These are phyloP conservation scores for Penicillium cinerascens DNA, from an alignment of 495 filamentous ascomycete genomes.

Conservation along the genomic window DNA sequence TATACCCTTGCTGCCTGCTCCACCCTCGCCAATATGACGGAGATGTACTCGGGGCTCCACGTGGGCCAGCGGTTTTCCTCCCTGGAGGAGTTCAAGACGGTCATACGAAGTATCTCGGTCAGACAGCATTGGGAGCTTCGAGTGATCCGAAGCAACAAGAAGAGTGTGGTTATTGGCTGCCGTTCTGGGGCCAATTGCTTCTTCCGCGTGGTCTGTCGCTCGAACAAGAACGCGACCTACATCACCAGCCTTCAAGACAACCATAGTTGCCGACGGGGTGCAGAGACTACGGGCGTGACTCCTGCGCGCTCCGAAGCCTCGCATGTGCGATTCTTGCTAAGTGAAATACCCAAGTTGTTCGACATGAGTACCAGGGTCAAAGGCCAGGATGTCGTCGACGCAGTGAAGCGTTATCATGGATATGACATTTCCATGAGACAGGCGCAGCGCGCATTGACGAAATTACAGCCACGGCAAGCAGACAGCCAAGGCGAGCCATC, in stretches of 20 bases:
- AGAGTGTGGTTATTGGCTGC: slow-evolving; percentile 47
- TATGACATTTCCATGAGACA: slow-evolving; percentile 48
- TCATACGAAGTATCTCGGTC: slow-evolving; percentile 44
- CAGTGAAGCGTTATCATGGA: slow-evolving; percentile 46
- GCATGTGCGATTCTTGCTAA: slow-evolving; percentile 44
- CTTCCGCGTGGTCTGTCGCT: slow-evolving; percentile 46
- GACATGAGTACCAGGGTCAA: slow-evolving; percentile 41
- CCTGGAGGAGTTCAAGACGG: slow-evolving; percentile 43
- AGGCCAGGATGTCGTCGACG: slow-evolving; percentile 41
- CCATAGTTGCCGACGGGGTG: slow-evolving; percentile 40
- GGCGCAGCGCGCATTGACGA: slow-evolving; percentile 43
- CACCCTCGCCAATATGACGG: slow-evolving; percentile 32
- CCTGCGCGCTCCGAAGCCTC: slow-evolving; percentile 47
- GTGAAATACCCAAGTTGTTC: slow-evolving; percentile 47
- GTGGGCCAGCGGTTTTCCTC: slow-evolving; percentile 45
- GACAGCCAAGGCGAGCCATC: slow-evolving; percentile 21
- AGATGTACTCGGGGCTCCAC: slow-evolving; percentile 45
- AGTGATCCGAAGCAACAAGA: slow-evolving; percentile 45
- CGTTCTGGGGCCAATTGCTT: slow-evolving; percentile 41
- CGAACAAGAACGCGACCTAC: slow-evolving; percentile 46
- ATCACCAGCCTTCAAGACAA: slow-evolving; percentile 46
- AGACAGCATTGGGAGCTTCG: slow-evolving; percentile 48
- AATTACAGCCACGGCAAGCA: slow-evolving; percentile 33
- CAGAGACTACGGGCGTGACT: slow-evolving; percentile 30
- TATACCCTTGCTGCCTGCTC: slow-evolving; percentile 9